phyloP scores from a whole-genome alignment of 2,329 filamentous ascomycete genomes.

The Cercospora sp. region DNA sequence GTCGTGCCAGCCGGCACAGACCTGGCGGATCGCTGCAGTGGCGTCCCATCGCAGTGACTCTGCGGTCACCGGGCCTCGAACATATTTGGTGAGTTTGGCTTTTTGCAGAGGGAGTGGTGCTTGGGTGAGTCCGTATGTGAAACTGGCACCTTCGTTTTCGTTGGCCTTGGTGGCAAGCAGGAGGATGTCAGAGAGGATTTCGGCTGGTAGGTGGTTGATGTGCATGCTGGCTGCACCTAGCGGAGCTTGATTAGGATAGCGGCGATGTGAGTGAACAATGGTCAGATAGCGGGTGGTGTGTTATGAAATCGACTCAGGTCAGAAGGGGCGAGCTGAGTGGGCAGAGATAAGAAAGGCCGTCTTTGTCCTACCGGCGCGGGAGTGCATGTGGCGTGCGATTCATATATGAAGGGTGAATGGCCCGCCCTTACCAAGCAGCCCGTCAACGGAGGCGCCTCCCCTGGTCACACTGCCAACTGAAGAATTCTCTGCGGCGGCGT shows the following conservation, averaged over 20 bases:
- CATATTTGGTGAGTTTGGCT: constrained; percentile 49
- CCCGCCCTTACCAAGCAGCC: background rate
- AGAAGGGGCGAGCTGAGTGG: constrained; percentile 24
- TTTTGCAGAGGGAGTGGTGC: constrained; percentile 50
- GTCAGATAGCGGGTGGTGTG: constrained; percentile 10
- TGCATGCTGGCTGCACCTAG: constrained; percentile 16
- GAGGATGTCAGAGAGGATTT: constrained; percentile 55
- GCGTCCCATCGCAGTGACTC: constrained; percentile 56
- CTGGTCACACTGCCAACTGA: background rate
- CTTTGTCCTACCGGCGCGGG: constrained; percentile 11
- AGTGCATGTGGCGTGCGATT: constrained; percentile 5
- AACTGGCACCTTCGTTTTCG: constrained; percentile 49
- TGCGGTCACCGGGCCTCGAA: constrained; percentile 53
- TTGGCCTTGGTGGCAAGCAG: constrained; percentile 51
- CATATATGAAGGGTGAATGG: constrained; percentile 7
- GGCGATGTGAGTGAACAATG: constrained; percentile 17
- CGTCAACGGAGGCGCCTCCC: constrained; percentile 8
- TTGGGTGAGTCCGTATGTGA: constrained; percentile 56
- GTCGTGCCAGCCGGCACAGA: constrained; percentile 54
- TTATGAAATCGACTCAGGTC: constrained; percentile 19
- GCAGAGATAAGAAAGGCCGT: constrained; percentile 25
- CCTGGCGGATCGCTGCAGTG: constrained; percentile 50
- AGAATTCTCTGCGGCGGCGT: constrained; percentile 13
- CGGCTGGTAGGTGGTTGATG: constrained; percentile 53
- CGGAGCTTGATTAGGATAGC: constrained; percentile 4